These are phyloP conservation scores for Leptographium radiaticola DNA, from an alignment of 2,329 filamentous ascomycete genomes.

Conservation along the genomic window DNA sequence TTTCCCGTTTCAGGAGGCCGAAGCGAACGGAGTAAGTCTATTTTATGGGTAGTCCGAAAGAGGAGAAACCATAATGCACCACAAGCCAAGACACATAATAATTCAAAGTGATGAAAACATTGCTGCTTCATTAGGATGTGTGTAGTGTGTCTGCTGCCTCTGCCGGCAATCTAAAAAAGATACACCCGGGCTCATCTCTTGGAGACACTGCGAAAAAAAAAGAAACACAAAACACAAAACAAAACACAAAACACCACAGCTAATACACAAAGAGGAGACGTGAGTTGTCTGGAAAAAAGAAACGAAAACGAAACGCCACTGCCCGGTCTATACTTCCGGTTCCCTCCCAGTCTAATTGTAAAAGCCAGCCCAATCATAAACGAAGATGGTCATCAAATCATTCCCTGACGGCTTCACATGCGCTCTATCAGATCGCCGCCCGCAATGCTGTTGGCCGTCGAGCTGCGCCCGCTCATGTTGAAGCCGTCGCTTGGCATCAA, in stretches of 20 bases:
- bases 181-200: not conserved
- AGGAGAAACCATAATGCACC: not conserved
- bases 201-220: not conserved
- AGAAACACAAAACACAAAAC: not conserved
- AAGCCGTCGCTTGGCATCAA: slow-evolving; percentile 53
- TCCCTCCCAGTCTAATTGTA: not conserved
- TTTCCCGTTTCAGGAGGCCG: no score
- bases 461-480: slow-evolving; percentile 63
- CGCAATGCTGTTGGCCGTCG: slow-evolving; percentile 63
- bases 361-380: not conserved
- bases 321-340: slow-evolving; percentile 1
- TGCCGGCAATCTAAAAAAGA: not conserved
- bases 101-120: not conserved
- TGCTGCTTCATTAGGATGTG: not conserved
- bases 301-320: slow-evolving; percentile 1
- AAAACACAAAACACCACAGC: not conserved
- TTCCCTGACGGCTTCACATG: slow-evolving; percentile 4
- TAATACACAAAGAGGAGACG: not conserved
- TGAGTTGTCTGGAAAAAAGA: not conserved
- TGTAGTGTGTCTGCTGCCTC: not conserved
- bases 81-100: not conserved
- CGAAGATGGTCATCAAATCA: not conserved
- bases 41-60: no score
- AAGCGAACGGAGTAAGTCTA: no score
- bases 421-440: slow-evolving; percentile 46